These are phyloP conservation scores for Gossypium longicalyx DNA, from an alignment of 345 rosid genomes.

Conservation along the genomic window DNA sequence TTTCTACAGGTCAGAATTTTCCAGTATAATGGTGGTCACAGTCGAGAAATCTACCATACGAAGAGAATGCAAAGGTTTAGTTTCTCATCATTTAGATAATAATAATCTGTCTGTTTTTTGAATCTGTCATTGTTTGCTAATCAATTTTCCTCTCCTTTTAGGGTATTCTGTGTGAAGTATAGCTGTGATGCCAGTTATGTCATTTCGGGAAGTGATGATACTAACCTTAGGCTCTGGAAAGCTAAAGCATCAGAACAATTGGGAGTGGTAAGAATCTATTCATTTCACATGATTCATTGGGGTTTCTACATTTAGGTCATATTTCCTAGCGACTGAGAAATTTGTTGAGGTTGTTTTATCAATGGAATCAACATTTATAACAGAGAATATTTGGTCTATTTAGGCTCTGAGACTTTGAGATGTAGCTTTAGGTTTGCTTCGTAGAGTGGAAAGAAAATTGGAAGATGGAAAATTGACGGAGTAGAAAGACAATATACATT, in stretches of 20 bases:
- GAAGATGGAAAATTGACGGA: too few relatives aligned
- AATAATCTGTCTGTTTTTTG: constrained; percentile 2
- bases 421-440: neutral
- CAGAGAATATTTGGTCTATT: neutral
- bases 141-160: constrained; percentile 19
- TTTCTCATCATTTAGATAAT: neutral
- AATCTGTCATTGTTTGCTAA: constrained; percentile 8
- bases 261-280: constrained; percentile 75
- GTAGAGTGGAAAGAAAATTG: too few relatives aligned
- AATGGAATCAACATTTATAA: neutral
- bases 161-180: constrained; percentile 92
- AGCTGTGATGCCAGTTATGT: constrained; percentile 91
- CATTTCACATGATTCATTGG: constrained; percentile 4
- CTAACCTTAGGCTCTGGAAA: constrained; percentile 94
- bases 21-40: constrained; percentile 86
- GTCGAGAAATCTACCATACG: constrained; percentile 87
- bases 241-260: constrained; percentile 95
- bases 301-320: neutral
- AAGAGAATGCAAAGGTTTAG: constrained; percentile 97
- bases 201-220: constrained; percentile 94
- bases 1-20: constrained; percentile 68
- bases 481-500: too few relatives aligned
- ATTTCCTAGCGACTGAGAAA: constrained; percentile 6
- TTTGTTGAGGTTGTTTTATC: neutral
- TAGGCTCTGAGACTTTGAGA: neutral